These are phyloP conservation scores for Papiliotrema flavescens DNA, from an alignment of 1,284 basidiomycete genomes.

Conservation along the genomic window DNA sequence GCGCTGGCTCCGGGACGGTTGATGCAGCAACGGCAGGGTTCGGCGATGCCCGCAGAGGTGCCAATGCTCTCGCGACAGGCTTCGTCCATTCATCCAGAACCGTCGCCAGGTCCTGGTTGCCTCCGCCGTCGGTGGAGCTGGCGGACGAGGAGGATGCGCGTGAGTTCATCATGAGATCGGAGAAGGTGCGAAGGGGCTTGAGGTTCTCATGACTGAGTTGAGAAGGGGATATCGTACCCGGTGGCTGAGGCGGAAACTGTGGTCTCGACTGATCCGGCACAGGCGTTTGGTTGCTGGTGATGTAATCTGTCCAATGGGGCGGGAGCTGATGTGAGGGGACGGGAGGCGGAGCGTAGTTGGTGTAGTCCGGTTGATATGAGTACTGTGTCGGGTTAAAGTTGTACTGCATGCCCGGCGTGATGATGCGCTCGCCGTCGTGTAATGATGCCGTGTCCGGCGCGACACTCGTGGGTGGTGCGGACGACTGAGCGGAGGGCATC, in stretches of 20 bases:
- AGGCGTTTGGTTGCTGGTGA: neutral
- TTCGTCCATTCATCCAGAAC: conserved; percentile 15
- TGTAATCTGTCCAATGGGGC: neutral
- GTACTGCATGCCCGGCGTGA: conserved; percentile 6
- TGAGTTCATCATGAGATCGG: conserved; percentile 21
- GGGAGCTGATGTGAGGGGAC: neutral
- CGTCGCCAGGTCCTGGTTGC: conserved; percentile 12
- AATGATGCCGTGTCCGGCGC: neutral
- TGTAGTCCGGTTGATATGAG: neutral
- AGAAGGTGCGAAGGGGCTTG: conserved; percentile 22
- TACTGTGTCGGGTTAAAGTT: neutral
- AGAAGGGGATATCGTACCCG: conserved; percentile 26
- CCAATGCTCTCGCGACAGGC: conserved; percentile 10
- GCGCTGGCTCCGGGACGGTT: neutral
- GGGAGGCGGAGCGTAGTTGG: neutral
- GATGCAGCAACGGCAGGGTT: neutral
- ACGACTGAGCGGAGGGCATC: conserved; percentile 7
- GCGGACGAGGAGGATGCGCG: conserved; percentile 25
- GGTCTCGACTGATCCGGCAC: neutral
- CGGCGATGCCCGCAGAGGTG: neutral
- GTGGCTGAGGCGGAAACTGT: neutral
- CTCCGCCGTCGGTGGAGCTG: conserved; percentile 23
- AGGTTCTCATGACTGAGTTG: conserved; percentile 23
- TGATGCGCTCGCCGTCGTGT: conserved; percentile 7
- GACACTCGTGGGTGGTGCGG: conserved; percentile 3